Percentiles rank a stretch among this genome's conserved stretches.
Conservation (phyloP, 495 filamentous ascomycete species). For the Pyrenula aspistea region DNA sequence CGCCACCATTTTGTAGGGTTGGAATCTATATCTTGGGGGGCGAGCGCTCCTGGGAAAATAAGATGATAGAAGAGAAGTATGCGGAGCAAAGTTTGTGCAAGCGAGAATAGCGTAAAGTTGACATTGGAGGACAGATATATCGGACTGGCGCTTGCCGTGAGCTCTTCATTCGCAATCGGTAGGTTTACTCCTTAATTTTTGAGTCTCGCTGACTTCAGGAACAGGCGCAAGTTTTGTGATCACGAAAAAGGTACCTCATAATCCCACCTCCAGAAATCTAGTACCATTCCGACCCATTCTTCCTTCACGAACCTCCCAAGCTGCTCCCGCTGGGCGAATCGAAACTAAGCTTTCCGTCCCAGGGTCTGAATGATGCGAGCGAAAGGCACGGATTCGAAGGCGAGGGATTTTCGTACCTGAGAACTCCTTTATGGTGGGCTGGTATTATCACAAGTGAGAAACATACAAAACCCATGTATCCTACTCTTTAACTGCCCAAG, state of each 20-base stretch:
- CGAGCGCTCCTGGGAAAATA: neutral
- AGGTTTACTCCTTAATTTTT: neutral
- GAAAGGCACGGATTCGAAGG: slow-evolving; percentile 92
- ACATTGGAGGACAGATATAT: slow-evolving; percentile 46
- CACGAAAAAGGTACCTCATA: slow-evolving; percentile 54
- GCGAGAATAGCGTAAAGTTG: neutral
- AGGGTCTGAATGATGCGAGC: slow-evolving; percentile 85
- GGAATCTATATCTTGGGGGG: neutral
- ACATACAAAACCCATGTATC: no score
- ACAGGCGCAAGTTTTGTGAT: slow-evolving; percentile 63
- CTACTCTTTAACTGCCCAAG: no score
- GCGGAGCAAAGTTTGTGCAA: neutral
- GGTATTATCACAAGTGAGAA: slow-evolving; percentile 75
- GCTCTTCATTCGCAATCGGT: slow-evolving; percentile 60
- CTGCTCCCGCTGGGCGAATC: neutral
- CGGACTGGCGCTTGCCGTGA: slow-evolving; percentile 63
- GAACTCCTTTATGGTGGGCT: slow-evolving; percentile 89
- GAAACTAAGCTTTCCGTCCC: neutral
- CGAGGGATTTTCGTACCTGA: slow-evolving; percentile 87
- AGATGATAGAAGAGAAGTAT: slow-evolving; percentile 2
- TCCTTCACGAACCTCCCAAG: neutral
- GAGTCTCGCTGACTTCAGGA: neutral
- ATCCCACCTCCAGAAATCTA: neutral
- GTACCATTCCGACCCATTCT: neutral
- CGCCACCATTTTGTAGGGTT: neutral